Percentiles rank a stretch among this genome's conserved stretches.
phyloP scores from a whole-genome alignment of 208 protist species.

The Trypanosoma theileri region DNA sequence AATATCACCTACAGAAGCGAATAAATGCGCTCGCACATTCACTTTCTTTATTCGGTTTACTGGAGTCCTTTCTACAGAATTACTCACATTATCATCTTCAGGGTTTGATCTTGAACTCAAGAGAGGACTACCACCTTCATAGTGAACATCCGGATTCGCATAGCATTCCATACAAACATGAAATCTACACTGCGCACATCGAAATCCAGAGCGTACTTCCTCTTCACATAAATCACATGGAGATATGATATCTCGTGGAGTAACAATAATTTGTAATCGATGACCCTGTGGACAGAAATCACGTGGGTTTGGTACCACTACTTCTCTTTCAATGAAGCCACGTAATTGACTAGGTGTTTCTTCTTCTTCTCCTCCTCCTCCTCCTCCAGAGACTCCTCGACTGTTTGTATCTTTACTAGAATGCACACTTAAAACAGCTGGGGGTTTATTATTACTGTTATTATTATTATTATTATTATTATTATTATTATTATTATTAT shows the following conservation, averaged over 20 bases:
- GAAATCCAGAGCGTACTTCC: constrained; percentile 32
- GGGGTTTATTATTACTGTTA: no score
- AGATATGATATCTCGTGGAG: constrained; percentile 7
- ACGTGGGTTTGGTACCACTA: constrained; percentile 15
- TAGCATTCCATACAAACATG: constrained; percentile 58
- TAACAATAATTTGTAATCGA: constrained; percentile 28
- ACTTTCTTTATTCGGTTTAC: neutral
- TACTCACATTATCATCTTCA: neutral
- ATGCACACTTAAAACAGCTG: no score
- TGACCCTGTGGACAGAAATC: constrained; percentile 70
- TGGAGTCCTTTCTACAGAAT: neutral
- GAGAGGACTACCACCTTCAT: constrained; percentile 1
- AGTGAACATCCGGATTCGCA: constrained; percentile 7
- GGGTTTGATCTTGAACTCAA: neutral
- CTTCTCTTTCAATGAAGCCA: neutral
- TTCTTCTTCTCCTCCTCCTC: no score
- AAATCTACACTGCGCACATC: constrained; percentile 59
- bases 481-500: no score
- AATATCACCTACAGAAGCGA: constrained; percentile 72
- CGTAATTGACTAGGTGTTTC: no score
- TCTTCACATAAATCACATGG: constrained; percentile 46
- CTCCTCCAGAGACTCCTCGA: no score
- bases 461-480: no score
- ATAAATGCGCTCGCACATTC: constrained; percentile 52
- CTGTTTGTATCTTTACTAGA: no score